Evolutionary conservation across 2,329 filamentous ascomycete genomes (phyloP), one percentile per base, ranked within the genome.

Genomic region (Acrodontium crateriforme): DNA sequence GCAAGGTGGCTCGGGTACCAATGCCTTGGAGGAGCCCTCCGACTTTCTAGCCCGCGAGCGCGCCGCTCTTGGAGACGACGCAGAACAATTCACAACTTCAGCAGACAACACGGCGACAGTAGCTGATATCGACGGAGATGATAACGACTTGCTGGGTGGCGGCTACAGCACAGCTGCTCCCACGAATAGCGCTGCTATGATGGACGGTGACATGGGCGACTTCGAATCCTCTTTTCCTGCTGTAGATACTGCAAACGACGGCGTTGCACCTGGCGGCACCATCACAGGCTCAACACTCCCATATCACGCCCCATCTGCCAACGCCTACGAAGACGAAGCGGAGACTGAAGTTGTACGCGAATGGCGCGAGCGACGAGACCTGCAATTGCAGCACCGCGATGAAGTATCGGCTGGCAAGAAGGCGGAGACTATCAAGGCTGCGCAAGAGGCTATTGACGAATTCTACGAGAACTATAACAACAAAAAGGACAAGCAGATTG

Each of bases 401-500:
- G 76, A 92, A 55, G 73, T 87, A 41, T 87, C 87, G 30, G 72
- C 74, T 22, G 67, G 73, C 40, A 82, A 85, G 60, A 89, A 89
- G 54, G 71, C 73, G 38, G 76, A 87, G 54, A 94, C 84, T 2
- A 63, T 94, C 51, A 74, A 82, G 54, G 83, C 89, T 44, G 89
- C 89, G 8, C 83, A 84, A 51, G 71, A 85, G 53, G 89, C 91
- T 55, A 92, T 98, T 40, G 89, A 98, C 54, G 89, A 94, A 55
- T 98, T 95, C 62, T 98, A 98, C 66, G 85, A 94, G 52, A 94
- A 93, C 60, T 98, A 98, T 67, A 95, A 95, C 65, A 76, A 78
- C 57, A 93, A 94, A 64, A 87, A 89, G 56, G 89, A 98, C 55
- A 95, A 95, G 69, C 73, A 71, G 34, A 78, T 94, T 42, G 67